Evolutionary conservation across 2,329 filamentous ascomycete species (phyloP).

Genomic region (Dothideomycetes sp.): DNA sequence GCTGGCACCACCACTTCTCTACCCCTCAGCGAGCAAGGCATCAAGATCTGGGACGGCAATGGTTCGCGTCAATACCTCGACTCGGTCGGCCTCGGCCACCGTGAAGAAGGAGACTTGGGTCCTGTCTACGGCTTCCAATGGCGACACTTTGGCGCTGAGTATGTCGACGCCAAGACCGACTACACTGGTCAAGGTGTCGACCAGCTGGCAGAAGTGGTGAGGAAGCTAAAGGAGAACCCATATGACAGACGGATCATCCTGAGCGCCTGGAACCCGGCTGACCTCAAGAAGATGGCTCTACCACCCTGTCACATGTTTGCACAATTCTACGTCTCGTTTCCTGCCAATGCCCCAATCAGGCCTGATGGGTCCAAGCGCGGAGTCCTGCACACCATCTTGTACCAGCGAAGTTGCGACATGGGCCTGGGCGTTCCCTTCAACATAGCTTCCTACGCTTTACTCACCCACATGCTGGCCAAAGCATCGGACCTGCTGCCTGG

Average conservation of each 20-base stretch:
- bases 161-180: slow-evolving; percentile 65
- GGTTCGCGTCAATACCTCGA: slow-evolving; percentile 86
- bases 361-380: slow-evolving; percentile 40
- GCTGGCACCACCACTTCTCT: slow-evolving; percentile 70
- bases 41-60: slow-evolving; percentile 99
- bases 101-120: slow-evolving; percentile 79
- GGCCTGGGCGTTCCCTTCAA: slow-evolving; percentile 96
- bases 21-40: slow-evolving; percentile 63
- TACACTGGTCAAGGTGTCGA: slow-evolving; percentile 86
- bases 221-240: slow-evolving; percentile 72
- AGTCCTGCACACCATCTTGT: slow-evolving; percentile 75
- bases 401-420: slow-evolving; percentile 94
- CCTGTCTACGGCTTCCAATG: slow-evolving; percentile 98
- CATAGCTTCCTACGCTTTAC: slow-evolving; percentile 84
- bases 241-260: slow-evolving; percentile 87
- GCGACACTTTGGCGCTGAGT: slow-evolving; percentile 93
- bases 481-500: slow-evolving; percentile 77
- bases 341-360: slow-evolving; percentile 23
- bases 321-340: slow-evolving; percentile 84
- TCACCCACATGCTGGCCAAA: slow-evolving; percentile 91
- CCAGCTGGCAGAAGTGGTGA: slow-evolving; percentile 80
- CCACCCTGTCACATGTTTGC: slow-evolving; percentile 97
- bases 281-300: slow-evolving; percentile 77
- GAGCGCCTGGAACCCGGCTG: slow-evolving; percentile 85
- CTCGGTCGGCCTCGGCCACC: slow-evolving; percentile 66